These are phyloP conservation scores for Shiraia bambusicola DNA, from an alignment of 2,329 filamentous ascomycete genomes.

Conservation along the genomic window DNA sequence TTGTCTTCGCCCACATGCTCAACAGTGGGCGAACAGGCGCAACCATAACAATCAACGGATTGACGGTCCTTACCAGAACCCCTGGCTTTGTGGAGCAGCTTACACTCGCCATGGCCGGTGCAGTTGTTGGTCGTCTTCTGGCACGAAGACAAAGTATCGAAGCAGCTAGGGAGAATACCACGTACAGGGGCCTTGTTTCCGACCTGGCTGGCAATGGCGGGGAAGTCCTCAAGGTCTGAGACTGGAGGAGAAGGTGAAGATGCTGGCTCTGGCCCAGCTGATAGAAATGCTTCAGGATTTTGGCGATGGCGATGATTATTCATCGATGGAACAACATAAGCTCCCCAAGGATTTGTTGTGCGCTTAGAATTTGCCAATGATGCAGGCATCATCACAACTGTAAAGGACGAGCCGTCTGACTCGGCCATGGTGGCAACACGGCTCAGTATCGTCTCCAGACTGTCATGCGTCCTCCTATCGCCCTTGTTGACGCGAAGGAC, in stretches of 20 bases:
- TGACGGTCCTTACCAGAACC: conserved; percentile 42
- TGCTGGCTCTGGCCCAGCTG: conserved; percentile 25
- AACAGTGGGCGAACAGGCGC: conserved; percentile 68
- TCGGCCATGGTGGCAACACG: conserved; percentile 12
- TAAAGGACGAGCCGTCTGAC: conserved; percentile 29
- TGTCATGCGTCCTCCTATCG: conserved; percentile 15
- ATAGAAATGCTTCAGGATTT: conserved; percentile 35
- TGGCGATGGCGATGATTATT: conserved; percentile 28
- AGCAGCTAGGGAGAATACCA: conserved; percentile 71
- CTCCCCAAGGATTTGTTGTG: conserved; percentile 37
- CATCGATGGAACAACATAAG: conserved; percentile 31
- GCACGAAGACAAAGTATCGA: conserved; percentile 69
- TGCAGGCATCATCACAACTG: conserved; percentile 43
- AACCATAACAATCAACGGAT: conserved; percentile 68
- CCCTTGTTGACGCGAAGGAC: conserved; percentile 28
- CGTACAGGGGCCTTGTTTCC: conserved; percentile 41
- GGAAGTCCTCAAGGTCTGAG: conserved; percentile 33
- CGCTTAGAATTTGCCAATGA: conserved; percentile 35
- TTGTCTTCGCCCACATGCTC: conserved; percentile 52
- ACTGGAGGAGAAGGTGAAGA: conserved; percentile 24
- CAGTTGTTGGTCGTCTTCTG: conserved; percentile 71
- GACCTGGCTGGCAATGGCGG: conserved; percentile 24
- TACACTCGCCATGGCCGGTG: conserved; percentile 78
- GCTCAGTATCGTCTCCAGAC: conserved; percentile 16
- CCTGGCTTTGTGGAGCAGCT: conserved; percentile 59